Conservation (phyloP, 2,329 filamentous ascomycete species). For the Colletotrichum abscissum region DNA sequence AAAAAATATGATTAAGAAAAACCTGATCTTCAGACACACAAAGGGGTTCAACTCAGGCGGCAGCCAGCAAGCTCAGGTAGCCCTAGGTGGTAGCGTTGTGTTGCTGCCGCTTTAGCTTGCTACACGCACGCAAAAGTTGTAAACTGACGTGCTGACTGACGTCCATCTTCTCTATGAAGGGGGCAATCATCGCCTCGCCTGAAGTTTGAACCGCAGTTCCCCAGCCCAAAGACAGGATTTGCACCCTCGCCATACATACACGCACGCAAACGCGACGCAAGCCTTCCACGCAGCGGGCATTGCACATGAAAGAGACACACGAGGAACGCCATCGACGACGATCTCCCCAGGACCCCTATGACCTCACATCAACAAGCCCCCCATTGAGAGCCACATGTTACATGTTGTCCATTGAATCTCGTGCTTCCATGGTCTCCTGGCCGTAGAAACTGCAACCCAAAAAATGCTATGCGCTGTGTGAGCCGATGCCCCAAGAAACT, state of each 20-base stretch:
- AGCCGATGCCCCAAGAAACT: background rate
- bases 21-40: background rate
- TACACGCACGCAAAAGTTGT: too few relatives aligned
- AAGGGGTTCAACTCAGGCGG: background rate
- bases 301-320: background rate
- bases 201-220: background rate
- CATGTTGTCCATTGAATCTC: background rate
- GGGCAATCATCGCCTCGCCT: background rate
- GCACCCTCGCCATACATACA: background rate
- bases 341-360: slow-evolving; percentile 30
- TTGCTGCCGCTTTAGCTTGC: background rate
- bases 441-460: background rate
- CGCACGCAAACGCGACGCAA: background rate
- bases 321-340: background rate
- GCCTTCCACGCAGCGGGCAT: background rate
- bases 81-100: background rate
- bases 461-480: background rate
- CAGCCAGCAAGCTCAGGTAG: background rate
- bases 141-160: too few relatives aligned
- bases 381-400: background rate
- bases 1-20: background rate
- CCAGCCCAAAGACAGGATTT: background rate
- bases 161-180: background rate
- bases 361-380: slow-evolving; percentile 17
- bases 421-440: background rate